Evolutionary conservation across 805 yeast genomes (phyloP), one percentile per base, ranked within the genome.

Genomic region (Cyberlindnera subsufficiens): DNA sequence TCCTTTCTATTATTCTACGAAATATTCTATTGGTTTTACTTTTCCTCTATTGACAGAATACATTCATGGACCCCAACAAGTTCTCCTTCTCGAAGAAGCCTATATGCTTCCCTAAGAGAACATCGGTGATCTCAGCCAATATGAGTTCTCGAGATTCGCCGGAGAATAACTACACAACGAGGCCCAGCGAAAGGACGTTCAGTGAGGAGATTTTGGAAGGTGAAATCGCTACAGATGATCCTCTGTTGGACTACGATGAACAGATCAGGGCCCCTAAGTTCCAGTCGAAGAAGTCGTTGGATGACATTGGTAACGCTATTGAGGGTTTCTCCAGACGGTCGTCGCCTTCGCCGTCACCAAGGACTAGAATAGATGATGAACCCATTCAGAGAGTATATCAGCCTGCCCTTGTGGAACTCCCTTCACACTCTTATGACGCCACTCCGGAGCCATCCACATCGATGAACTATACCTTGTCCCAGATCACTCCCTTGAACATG

Each of bases 261-360:
- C 61, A 56, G 41, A 58, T 58, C 19, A 43, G 62, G 18, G 62
- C 58, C 1, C 62, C 62, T 3, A 58, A 58, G 43, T 51, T 58
- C 40, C 48, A 38, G 7, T 44, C 47, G 15, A 39, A 31, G 44
- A 46, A 36, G 32, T 47, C 47, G 13, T 32, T 51, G 13, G 52
- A 49, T 11, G 46, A 43, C 30, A 42, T 39, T 38, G 48, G 48
- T 16, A 30, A 14, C 13, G 38, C 32, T 7, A 17, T 22, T 13
- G 32, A 37, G 11, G 25, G 17, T 8, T 32, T 20, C 19, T 13
- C 25, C 16, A 19, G 13, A 13, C n/a, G 15, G 10, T 18, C 22
- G 10, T 17, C 36, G 25, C 36, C 36, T 6, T 15, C 25, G 10
- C 22, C 18, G 36, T 18, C 22, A 18, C 19, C 15, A 15, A 15